Conservation (phyloP, 2,329 filamentous ascomycete genomes). For the Fusarium algeriense region DNA sequence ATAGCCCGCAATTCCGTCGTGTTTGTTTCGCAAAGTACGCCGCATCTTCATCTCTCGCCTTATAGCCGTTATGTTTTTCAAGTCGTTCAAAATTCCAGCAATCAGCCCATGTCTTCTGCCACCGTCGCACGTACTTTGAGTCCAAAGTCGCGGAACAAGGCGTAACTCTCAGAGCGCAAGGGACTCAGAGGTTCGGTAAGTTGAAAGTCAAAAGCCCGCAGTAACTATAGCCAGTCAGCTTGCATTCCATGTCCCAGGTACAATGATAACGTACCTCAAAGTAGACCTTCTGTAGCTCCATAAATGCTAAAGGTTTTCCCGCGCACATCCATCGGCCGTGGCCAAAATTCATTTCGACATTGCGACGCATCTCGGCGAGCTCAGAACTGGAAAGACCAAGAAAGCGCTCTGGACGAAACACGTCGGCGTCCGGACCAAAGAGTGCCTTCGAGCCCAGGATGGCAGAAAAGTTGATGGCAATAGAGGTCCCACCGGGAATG, state of each 20-base stretch:
- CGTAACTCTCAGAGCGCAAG: neutral
- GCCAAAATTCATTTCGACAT: slow-evolving; percentile 10
- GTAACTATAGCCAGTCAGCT: neutral
- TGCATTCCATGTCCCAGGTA: rapidly evolving
- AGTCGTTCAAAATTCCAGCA: rapidly evolving
- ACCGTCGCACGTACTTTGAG: neutral
- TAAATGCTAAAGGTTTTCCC: slow-evolving; percentile 4
- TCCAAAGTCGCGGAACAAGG: slow-evolving; percentile 1
- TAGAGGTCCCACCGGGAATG: neutral
- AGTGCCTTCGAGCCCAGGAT: neutral
- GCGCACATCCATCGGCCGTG: slow-evolving; percentile 18
- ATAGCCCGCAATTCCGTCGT: too few species aligned
- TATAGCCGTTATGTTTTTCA: too few species aligned
- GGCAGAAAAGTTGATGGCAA: neutral
- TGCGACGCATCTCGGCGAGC: slow-evolving; percentile 8
- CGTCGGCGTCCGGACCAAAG: neutral
- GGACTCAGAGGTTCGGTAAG: neutral
- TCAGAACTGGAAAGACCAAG: neutral
- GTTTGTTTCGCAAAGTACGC: too few species aligned
- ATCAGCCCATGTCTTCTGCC: neutral
- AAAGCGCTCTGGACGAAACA: slow-evolving; percentile 11
- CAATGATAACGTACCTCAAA: neutral
- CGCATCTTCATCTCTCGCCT: too few species aligned
- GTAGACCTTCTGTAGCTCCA: slow-evolving; percentile 4
- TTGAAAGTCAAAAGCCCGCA: neutral